Conservation (phyloP, 169 alveolate species). For the Plasmodium knowlesi region DNA sequence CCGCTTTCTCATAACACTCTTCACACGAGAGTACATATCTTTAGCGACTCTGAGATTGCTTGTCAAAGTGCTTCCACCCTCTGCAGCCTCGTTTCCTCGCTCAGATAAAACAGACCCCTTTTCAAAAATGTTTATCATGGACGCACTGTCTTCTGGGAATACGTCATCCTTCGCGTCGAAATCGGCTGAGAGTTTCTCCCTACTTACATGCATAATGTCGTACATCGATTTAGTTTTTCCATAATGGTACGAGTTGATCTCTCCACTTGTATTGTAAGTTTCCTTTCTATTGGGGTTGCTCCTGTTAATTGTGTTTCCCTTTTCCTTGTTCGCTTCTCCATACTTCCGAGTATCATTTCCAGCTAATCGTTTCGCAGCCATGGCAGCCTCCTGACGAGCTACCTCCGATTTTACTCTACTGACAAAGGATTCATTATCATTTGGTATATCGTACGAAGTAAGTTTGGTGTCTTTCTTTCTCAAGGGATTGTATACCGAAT, state of each 20-base stretch:
- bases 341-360: background rate
- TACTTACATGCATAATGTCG: background rate
- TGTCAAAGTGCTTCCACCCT: slow-evolving; percentile 11
- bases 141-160: slow-evolving; percentile 68
- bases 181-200: background rate
- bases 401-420: slow-evolving; percentile 41
- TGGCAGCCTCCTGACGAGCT: background rate
- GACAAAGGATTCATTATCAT: slow-evolving; percentile 15
- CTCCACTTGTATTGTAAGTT: background rate
- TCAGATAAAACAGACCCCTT: slow-evolving; percentile 21
- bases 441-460: background rate
- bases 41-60: slow-evolving; percentile 21
- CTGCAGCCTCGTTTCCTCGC: background rate
- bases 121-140: slow-evolving; percentile 42
- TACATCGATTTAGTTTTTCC: background rate
- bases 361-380: background rate
- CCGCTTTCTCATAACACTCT: slow-evolving; percentile 10
- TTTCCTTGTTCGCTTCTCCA: background rate
- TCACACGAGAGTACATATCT: slow-evolving; percentile 32
- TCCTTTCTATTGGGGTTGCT: background rate
- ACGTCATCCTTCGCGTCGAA: slow-evolving; percentile 60
- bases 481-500: background rate
- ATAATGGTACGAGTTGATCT: background rate
- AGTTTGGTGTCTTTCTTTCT: slow-evolving; percentile 6
- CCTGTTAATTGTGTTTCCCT: background rate